Evolutionary conservation across 1,284 basidiomycete species (phyloP).

Genomic region (Laetiporus sulphureus): DNA sequence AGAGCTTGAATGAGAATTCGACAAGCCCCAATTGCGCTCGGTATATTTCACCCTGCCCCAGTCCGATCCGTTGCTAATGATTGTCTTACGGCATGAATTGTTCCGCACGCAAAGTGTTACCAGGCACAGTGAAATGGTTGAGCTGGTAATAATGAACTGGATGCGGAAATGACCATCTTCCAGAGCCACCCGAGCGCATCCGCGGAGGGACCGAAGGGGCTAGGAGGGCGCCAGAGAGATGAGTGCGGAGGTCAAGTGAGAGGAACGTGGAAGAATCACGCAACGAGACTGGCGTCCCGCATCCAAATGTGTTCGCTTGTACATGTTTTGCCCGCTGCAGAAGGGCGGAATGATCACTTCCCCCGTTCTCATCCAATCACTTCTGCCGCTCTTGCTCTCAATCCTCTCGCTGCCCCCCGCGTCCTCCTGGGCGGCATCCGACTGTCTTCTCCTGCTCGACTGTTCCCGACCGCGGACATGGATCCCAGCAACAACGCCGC

Average conservation of each 20-base stretch:
- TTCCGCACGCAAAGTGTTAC: too few relatives aligned
- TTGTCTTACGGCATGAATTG: too few relatives aligned
- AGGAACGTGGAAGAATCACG: slow-evolving; percentile 1
- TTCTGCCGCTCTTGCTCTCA: slow-evolving; percentile 15
- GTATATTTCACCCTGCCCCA: too few relatives aligned
- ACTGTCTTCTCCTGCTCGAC: slow-evolving; percentile 6
- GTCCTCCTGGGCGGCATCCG: slow-evolving; percentile 3
- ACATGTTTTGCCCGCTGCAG: slow-evolving; percentile 19
- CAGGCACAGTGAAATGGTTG: too few relatives aligned
- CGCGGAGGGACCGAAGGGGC: too few relatives aligned
- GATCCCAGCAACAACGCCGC: slow-evolving; percentile 24
- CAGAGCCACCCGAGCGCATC: too few relatives aligned
- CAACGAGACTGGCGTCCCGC: slow-evolving; percentile 9
- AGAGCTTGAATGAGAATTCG: too few relatives aligned
- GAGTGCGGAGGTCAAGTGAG: background rate
- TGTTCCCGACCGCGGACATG: slow-evolving; percentile 20
- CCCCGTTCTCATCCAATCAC: slow-evolving; percentile 12
- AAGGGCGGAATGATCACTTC: slow-evolving; percentile 10
- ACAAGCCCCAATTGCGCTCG: too few relatives aligned
- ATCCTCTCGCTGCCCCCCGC: slow-evolving; percentile 8
- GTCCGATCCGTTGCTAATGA: too few relatives aligned
- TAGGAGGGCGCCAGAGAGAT: too few relatives aligned
- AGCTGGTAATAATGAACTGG: too few relatives aligned
- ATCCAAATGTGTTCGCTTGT: slow-evolving; percentile 18
- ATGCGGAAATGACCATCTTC: too few relatives aligned